Base-by-base conservation (phyloP, 306 rosid genomes). In the Lablab purpureus region DNA sequence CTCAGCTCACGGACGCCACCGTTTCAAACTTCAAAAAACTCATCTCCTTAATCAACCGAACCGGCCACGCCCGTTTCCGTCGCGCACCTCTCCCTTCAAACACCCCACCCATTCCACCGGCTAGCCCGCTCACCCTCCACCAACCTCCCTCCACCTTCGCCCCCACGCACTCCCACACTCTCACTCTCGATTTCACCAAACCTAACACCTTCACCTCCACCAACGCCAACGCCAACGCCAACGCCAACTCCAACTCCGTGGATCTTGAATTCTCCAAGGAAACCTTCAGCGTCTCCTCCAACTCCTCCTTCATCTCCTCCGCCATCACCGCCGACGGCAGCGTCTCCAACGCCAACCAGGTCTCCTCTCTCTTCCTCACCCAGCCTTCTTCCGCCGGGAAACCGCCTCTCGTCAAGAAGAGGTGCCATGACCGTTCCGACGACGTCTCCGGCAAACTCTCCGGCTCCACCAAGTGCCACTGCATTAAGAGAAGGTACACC, bases 51-150 rank as follows among this genome's bases (percentile, higher is more conserved):
- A 81, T 91, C 41, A 87, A 89, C 78, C 91, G 97, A 71, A 91
- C 97, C 66, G 98, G 97, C 21, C 98, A 86, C 64, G 98, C 98
- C 79, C 88, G 98, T n/a, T 94, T 94, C 90, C 81, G 98, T 10
- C 95, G 98, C 19, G 98, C 91, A 5, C 98, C 97, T 5, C 74
- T 80, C 60, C 75, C 74, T 2, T 43, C 49, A 11, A 32, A 84
- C 10, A 41, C 79, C 54, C 13, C 60, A 75, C 0, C 72, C 1
- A 81, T 10, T 5, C 18, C 58, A 19, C 41, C 68, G 18, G n/a
- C 52, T 12, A 4, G 25, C 18, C 46, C 79, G 12, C 14, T 50
- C 41, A 6, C 36, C 12, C n/a, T 64, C 4, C 51, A 32, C 15
- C 81, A 25, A 25, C 67, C 66, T 37, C 89, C 92, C 12, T 10